phyloP scores from a whole-genome alignment of 768 basidiomycete species.

The Sporobolomyces pararoseus region DNA sequence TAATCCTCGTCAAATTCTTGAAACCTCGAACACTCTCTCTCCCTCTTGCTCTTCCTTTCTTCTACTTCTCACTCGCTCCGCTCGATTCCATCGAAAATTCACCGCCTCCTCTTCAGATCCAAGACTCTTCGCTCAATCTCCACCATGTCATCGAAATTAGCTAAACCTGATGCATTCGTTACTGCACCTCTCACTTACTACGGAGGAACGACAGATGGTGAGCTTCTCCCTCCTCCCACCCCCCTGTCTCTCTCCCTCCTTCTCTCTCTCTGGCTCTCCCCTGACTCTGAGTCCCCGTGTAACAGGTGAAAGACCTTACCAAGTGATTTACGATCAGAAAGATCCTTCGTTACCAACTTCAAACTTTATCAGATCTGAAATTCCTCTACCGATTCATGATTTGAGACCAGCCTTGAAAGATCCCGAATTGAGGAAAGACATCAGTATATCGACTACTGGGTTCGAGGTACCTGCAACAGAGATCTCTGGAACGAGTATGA shows the following conservation, averaged over 20 bases:
- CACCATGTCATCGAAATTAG: no score
- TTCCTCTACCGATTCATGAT: constrained; percentile 28
- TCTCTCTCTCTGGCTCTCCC: neutral
- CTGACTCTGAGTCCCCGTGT: neutral
- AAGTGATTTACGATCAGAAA: constrained; percentile 12
- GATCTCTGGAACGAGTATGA: constrained; percentile 40
- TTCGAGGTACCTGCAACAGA: constrained; percentile 52
- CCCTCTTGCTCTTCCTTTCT: neutral
- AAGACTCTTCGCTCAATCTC: no score
- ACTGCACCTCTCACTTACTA: constrained; percentile 4
- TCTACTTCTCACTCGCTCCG: neutral
- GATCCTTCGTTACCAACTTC: constrained; percentile 6
- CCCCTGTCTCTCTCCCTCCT: neutral
- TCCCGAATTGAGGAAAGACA: constrained; percentile 16
- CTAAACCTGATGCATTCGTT: no score
- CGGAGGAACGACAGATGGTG: neutral
- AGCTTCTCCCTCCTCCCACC: neutral
- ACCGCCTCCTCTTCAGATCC: neutral
- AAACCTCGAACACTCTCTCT: no score
- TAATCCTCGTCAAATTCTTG: neutral
- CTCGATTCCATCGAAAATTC: neutral
- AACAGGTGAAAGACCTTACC: constrained; percentile 28
- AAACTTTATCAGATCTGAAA: constrained; percentile 9
- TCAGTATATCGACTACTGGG: constrained; percentile 53
- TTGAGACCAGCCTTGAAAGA: constrained; percentile 35